These are phyloP conservation scores for Russula abietina DNA, from an alignment of 768 basidiomycete genomes.

Conservation along the genomic window DNA sequence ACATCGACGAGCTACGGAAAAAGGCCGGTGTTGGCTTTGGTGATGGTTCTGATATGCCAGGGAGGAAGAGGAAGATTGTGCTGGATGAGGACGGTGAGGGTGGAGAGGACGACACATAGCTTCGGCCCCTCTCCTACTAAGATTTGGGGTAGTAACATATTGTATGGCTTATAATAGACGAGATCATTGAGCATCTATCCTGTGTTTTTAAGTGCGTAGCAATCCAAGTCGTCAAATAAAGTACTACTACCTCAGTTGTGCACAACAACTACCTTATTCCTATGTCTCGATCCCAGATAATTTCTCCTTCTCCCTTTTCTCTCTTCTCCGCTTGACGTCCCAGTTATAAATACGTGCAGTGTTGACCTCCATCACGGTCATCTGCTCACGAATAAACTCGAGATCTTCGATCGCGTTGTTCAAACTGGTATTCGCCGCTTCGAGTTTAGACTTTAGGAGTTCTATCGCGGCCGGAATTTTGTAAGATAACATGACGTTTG, in stretches of 20 bases:
- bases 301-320: conserved; percentile 28
- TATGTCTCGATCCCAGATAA: conserved; percentile 2
- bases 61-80: conserved; percentile 64
- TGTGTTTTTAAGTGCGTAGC: not conserved
- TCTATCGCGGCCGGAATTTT: conserved; percentile 69
- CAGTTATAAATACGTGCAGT: conserved; percentile 95
- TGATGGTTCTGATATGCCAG: conserved; percentile 62
- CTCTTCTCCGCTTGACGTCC: conserved; percentile 82
- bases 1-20: conserved; percentile 66
- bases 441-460: conserved; percentile 70
- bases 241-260: too few species aligned
- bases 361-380: conserved; percentile 95
- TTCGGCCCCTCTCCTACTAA: not conserved
- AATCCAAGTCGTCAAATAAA: not conserved
- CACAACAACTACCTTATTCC: too few species aligned
- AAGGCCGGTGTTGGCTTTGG: conserved; percentile 79
- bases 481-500: conserved; percentile 97
- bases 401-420: conserved; percentile 76
- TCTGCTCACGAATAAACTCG: conserved; percentile 88
- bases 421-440: conserved; percentile 59
- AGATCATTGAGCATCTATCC: not conserved
- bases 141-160: not conserved
- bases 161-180: not conserved
- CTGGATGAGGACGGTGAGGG: conserved; percentile 40
- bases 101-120: conserved; percentile 28